Conservation (phyloP, 1,284 basidiomycete genomes). For the Cryptococcus depauperatus region DNA sequence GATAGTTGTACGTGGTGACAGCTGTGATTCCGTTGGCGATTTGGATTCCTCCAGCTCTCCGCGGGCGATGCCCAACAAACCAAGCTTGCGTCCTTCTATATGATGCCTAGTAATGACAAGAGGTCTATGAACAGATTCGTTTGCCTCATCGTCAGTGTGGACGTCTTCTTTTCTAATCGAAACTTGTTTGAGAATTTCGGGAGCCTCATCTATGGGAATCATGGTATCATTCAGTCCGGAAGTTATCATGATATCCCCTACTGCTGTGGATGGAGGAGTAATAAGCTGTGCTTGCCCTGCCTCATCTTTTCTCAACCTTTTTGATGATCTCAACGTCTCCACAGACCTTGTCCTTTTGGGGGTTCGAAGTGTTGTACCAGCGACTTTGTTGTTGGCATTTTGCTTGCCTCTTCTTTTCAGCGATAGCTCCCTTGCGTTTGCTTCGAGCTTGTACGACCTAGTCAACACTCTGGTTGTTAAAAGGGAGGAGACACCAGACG, state of each 20-base stretch:
- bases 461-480: no score
- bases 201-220: constrained; percentile 13
- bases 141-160: neutral
- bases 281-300: constrained; percentile 3
- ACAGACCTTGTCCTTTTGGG: constrained; percentile 15
- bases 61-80: constrained; percentile 23
- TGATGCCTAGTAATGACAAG: constrained; percentile 29
- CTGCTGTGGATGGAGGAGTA: constrained; percentile 21
- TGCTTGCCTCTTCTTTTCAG: no score
- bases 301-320: constrained; percentile 14
- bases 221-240: constrained; percentile 7
- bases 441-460: no score
- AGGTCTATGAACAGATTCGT: constrained; percentile 12
- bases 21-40: constrained; percentile 12
- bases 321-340: constrained; percentile 6
- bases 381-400: constrained; percentile 5
- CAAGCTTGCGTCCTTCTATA: constrained; percentile 36
- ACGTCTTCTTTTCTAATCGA: neutral
- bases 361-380: constrained; percentile 16
- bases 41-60: constrained; percentile 17
- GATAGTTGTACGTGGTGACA: constrained; percentile 23
- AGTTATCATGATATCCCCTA: constrained; percentile 10
- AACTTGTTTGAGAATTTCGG: constrained; percentile 6
- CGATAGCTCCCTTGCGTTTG: no score
- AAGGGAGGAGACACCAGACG: no score